phyloP scores from a whole-genome alignment of 768 basidiomycete species.

The Xerocomus potaroensis region DNA sequence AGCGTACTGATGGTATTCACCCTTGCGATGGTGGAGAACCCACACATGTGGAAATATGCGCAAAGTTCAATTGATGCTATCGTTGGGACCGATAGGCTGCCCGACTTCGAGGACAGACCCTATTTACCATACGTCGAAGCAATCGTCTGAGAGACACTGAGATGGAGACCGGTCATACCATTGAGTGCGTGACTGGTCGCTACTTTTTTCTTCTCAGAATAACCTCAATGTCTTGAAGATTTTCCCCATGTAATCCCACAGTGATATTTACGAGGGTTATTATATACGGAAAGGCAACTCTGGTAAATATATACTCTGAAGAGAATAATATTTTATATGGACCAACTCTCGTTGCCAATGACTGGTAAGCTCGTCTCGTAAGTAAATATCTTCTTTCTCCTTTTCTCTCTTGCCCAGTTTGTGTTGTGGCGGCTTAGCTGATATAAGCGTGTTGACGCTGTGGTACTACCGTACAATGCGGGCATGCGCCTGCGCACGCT shows the following conservation, averaged over 20 bases:
- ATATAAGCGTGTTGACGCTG: background rate
- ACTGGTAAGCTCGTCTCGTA: conserved; percentile 2
- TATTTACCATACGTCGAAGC: conserved; percentile 1
- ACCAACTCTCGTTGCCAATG: background rate
- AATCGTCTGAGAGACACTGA: background rate
- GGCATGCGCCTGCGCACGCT: conserved; percentile 24
- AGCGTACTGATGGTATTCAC: background rate
- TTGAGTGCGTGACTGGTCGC: background rate
- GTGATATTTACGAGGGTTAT: no score
- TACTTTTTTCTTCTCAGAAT: no score
- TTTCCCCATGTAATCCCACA: no score
- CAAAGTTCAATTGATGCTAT: background rate
- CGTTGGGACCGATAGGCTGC: background rate
- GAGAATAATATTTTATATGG: background rate
- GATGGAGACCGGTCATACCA: background rate
- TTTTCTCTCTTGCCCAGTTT: no score
- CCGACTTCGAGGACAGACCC: background rate
- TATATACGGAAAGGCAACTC: no score
- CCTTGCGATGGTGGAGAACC: conserved; percentile 1
- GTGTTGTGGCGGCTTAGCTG: no score
- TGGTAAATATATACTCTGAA: conserved; percentile 12
- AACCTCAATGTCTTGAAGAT: no score
- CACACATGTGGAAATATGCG: background rate
- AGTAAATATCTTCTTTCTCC: no score
- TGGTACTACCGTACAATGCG: conserved; percentile 7